Percentiles rank a stretch among this genome's conserved stretches.
Conservation (phyloP, 2,329 filamentous ascomycete species). For the Berkeleyomyces basicola region DNA sequence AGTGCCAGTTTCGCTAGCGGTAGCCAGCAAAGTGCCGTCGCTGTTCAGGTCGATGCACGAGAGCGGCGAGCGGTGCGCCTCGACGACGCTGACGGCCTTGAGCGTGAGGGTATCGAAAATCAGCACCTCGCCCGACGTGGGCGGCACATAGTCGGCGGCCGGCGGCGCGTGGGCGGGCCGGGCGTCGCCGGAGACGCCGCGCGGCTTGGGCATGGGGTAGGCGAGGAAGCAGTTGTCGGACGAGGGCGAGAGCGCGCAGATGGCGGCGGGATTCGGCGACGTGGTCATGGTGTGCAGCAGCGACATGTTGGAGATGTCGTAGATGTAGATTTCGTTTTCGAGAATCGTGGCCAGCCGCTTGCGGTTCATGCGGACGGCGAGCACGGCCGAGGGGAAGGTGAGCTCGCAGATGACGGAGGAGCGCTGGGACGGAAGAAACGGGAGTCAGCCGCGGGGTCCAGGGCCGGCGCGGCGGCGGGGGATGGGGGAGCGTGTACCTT, state of each 20-base stretch:
- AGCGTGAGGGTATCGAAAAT: slow-evolving; percentile 81
- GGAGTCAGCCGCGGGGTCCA: no score
- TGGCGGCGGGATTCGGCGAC: slow-evolving; percentile 79
- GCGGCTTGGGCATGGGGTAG: slow-evolving; percentile 68
- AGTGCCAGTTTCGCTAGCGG: slow-evolving; percentile 91
- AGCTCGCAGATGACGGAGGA: slow-evolving; percentile 90
- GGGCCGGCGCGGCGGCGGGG: no score
- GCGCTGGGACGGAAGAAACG: slow-evolving; percentile 25
- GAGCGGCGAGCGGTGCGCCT: slow-evolving; percentile 82
- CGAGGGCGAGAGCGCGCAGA: slow-evolving; percentile 83
- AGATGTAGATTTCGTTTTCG: slow-evolving; percentile 93
- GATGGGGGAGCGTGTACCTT: slow-evolving; percentile 42
- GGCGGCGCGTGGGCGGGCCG: slow-evolving; percentile 74
- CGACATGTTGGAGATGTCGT: slow-evolving; percentile 98
- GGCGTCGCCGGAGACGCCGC: slow-evolving; percentile 39
- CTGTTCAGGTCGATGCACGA: slow-evolving; percentile 84
- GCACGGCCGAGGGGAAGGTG: slow-evolving; percentile 90
- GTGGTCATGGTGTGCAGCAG: slow-evolving; percentile 84
- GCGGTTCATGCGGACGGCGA: slow-evolving; percentile 84
- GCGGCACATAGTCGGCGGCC: slow-evolving; percentile 47
- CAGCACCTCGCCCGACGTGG: slow-evolving; percentile 80
- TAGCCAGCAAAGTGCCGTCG: slow-evolving; percentile 81
- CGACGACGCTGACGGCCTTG: slow-evolving; percentile 87
- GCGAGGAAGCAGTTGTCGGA: slow-evolving; percentile 93
- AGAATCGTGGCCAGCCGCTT: slow-evolving; percentile 87